These are phyloP conservation scores for Marvania coccoides DNA, from an alignment of 139 green algal species.

Conservation along the genomic window DNA sequence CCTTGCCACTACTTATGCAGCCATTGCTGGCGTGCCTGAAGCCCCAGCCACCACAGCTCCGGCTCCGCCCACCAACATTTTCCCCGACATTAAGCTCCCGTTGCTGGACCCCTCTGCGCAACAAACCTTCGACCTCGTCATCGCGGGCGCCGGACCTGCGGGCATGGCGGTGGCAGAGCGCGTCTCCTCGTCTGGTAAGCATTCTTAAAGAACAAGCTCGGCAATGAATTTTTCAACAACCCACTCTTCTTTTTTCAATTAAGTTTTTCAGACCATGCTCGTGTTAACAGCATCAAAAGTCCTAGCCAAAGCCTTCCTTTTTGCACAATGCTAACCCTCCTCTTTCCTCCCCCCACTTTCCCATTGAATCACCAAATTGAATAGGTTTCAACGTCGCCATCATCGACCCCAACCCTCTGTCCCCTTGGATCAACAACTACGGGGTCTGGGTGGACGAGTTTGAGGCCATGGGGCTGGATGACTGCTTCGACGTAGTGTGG, in stretches of 20 bases:
- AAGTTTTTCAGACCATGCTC: no score
- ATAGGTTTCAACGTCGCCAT: conserved; percentile 67
- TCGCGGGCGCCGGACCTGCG: conserved; percentile 84
- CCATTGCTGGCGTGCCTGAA: neutral
- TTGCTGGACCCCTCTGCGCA: neutral
- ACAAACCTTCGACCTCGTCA: conserved; percentile 69
- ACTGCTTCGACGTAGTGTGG: conserved; percentile 83
- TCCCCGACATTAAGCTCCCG: conserved; percentile 16
- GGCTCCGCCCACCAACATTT: neutral
- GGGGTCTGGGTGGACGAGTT: conserved; percentile 99
- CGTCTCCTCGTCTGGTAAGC: conserved; percentile 49
- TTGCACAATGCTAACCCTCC: no score
- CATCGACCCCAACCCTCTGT: conserved; percentile 74
- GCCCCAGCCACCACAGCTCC: neutral
- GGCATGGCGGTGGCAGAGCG: conserved; percentile 70
- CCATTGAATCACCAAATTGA: no score
- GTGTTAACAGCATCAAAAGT: no score
- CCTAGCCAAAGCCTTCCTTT: no score
- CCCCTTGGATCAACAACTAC: conserved; percentile 95
- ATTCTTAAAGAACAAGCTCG: no score
- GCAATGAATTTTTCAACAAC: no score
- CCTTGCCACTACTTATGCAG: neutral
- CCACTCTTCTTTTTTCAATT: no score
- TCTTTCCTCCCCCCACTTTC: no score
- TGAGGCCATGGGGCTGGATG: conserved; percentile 79